phyloP scores from a whole-genome alignment of 164 flowering plant species.

The Macadamia tetraphylla region DNA sequence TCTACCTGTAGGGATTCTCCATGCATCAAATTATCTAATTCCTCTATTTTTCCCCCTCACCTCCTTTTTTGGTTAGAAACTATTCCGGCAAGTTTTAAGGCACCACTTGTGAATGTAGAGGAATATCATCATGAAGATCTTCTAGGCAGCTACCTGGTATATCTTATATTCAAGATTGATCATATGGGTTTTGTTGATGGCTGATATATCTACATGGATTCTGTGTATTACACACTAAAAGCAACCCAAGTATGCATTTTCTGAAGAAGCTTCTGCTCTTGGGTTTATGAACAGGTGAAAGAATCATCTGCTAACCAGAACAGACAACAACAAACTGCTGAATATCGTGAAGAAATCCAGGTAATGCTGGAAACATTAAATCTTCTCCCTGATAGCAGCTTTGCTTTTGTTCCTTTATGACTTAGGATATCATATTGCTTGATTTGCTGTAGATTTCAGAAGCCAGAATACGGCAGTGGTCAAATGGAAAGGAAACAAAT shows the following conservation, averaged over 20 bases:
- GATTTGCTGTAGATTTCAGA: slow-evolving; percentile 54
- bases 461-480: slow-evolving; percentile 66
- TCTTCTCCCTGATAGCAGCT: not conserved
- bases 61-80: slow-evolving; percentile 19
- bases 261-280: slow-evolving; percentile 6
- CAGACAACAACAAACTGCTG: slow-evolving; percentile 17
- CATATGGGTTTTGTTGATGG: not conserved
- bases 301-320: slow-evolving; percentile 36
- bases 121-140: slow-evolving; percentile 26
- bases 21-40: too few species aligned
- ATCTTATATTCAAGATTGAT: slow-evolving; percentile 1
- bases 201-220: not conserved
- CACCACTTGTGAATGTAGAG: slow-evolving; percentile 24
- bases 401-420: not conserved
- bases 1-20: too few species aligned
- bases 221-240: not conserved
- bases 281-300: slow-evolving; percentile 37
- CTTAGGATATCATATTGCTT: not conserved
- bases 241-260: not conserved
- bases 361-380: slow-evolving; percentile 27
- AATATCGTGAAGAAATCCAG: slow-evolving; percentile 38
- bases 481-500: slow-evolving; percentile 74
- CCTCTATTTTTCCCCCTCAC: too few species aligned
- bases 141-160: slow-evolving; percentile 38
- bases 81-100: slow-evolving; percentile 19